Percentiles rank a stretch among this genome's conserved stretches.
These are phyloP conservation scores for Apiotrichum gamsii DNA, from an alignment of 1,284 basidiomycete species.

Conservation along the genomic window DNA sequence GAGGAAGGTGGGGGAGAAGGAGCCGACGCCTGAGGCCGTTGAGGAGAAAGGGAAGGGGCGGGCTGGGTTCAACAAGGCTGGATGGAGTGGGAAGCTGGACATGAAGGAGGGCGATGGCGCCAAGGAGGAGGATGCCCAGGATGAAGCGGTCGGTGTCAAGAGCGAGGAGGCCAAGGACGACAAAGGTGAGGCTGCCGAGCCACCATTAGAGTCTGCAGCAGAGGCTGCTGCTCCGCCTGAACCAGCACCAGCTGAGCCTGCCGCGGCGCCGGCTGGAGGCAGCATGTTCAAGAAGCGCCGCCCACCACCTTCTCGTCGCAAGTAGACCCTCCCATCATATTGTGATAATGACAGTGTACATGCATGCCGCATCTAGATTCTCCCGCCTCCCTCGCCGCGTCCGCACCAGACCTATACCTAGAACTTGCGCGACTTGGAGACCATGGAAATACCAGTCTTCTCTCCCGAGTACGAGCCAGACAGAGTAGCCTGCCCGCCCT, in stretches of 20 bases:
- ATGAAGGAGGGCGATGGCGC: background rate
- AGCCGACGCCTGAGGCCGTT: slow-evolving; percentile 18
- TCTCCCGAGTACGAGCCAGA: slow-evolving; percentile 52
- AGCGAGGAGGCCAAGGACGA: background rate
- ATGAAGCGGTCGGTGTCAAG: slow-evolving; percentile 3
- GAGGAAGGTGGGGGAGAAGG: slow-evolving; percentile 14
- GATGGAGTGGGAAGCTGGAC: background rate
- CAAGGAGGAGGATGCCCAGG: slow-evolving; percentile 8
- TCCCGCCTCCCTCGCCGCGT: background rate
- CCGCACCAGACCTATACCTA: slow-evolving; percentile 17
- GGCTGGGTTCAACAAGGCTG: slow-evolving; percentile 4
- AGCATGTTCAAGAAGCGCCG: slow-evolving; percentile 48
- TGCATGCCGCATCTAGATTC: background rate
- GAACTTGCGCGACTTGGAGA: slow-evolving; percentile 74
- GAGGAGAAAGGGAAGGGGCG: background rate
- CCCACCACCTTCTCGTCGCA: slow-evolving; percentile 35
- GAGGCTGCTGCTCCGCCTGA: background rate
- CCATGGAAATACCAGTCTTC: slow-evolving; percentile 71
- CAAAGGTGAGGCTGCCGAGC: no score
- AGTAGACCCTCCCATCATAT: slow-evolving; percentile 18
- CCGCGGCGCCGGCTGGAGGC: slow-evolving; percentile 8
- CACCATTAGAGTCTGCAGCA: background rate
- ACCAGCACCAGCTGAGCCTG: slow-evolving; percentile 3
- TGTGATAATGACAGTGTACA: background rate
- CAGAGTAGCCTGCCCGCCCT: slow-evolving; percentile 61